Base-by-base conservation (phyloP, 2,329 filamentous ascomycete genomes). In the Paecilomyces formosus region DNA sequence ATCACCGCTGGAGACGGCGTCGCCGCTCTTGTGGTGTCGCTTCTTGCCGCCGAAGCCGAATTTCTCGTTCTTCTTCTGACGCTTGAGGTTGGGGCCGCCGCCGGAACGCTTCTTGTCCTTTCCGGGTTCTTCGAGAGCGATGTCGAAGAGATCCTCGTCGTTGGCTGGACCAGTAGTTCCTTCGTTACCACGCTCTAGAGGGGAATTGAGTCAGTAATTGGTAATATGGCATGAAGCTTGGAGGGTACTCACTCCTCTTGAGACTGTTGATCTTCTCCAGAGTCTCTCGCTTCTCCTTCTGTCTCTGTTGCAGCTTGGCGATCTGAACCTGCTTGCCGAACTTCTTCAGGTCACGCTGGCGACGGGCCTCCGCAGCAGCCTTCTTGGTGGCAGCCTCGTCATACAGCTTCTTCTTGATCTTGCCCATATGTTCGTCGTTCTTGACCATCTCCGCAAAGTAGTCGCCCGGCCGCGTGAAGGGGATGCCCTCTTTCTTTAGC, bases 381-480 rank as follows among this genome's bases (percentile, higher is more conserved):
- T 96, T 96, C 82, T 96, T 96, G 61, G 86, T 82, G 11, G 93
- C 90, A 0, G 93, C 94, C 70, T 95, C 91, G 69, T 97, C 92
- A 62, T 96, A 83, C 68, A 97, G 80, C 82, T 95, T 96, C 70
- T 88, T 85, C 82, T 95, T 95, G 73, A 99, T 90, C 82, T 90
- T 92, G 72, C 90, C 90, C 94, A 99, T 99, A 76, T 97, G 94
- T 68, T 95, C 93, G 72, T 99, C 94, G 69, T 88, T 90, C 85
- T 97, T 97, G 69, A 97, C 88, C 92, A 97, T 99, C 81, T 99
- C 94, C 52, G 94, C 94, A 68, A 99, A 99, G 79, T 96, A 99
- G 78, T 99, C 94, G 58, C 85, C 87, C 3, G 94, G 94, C 9
- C 94, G 85, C 28, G 90, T 88, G 77, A 99, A 99, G 6, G 89